A percentile compares a stretch with the other conserved stretches of the same genome.
Evolutionary conservation across 1,139 yeast genomes (phyloP).

Genomic region (Candida pseudoviswanathii): DNA sequence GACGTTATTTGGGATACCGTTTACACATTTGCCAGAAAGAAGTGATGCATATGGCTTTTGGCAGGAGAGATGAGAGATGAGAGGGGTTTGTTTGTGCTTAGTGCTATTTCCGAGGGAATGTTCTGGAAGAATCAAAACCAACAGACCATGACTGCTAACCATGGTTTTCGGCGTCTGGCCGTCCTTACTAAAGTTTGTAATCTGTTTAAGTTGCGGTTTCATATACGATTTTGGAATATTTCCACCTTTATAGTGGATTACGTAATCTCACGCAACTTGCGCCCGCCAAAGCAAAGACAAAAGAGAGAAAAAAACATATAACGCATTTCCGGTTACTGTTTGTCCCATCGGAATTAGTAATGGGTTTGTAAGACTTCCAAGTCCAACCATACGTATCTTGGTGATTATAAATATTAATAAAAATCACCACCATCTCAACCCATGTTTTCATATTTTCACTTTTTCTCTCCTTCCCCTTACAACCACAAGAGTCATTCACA

Average conservation of each 20-base stretch:
- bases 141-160: background rate
- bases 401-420: constrained; percentile 4
- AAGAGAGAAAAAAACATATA: background rate
- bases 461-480: background rate
- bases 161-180: background rate
- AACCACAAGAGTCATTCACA: background rate
- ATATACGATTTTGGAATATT: no score
- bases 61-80: background rate
- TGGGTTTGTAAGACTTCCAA: constrained; percentile 2
- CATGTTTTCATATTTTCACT: background rate
- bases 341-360: constrained; percentile 3
- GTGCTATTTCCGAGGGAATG: background rate
- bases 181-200: constrained; percentile 1
- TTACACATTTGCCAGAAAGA: constrained; percentile 45
- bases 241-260: no score
- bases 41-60: background rate
- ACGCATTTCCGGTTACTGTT: background rate
- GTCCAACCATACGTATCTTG: background rate
- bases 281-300: background rate
- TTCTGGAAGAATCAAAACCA: background rate
- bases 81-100: background rate
- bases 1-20: constrained; percentile 63
- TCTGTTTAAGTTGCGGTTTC: background rate
- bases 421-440: background rate
- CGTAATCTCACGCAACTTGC: no score